Percentiles rank a stretch among this genome's conserved stretches.
Evolutionary conservation across 352 stramenopile species (phyloP).

Genomic region (Achlya hypogyna): DNA sequence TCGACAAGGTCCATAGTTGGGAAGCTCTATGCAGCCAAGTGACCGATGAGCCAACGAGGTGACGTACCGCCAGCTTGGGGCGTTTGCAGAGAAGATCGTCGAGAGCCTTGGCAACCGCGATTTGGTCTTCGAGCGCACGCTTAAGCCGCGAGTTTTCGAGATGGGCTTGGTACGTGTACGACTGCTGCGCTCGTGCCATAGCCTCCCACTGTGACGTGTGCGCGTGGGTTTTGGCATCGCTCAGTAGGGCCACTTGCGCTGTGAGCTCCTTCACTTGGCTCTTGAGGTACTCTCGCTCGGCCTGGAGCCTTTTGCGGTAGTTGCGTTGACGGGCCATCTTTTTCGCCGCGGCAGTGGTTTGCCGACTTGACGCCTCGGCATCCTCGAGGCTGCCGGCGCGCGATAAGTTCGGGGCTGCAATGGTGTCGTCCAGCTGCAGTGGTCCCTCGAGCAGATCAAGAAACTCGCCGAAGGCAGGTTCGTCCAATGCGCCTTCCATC

Average conservation of each 20-base stretch:
- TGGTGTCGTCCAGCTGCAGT: too few species aligned
- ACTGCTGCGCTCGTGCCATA: not conserved
- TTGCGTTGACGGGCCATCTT: not conserved
- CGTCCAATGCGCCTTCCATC: too few species aligned
- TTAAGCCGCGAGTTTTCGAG: conserved; percentile 14
- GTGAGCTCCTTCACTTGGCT: not conserved
- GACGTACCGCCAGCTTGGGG: conserved; percentile 1
- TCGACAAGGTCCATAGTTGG: not conserved
- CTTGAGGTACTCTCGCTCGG: conserved; percentile 4
- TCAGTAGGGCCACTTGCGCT: conserved; percentile 10
- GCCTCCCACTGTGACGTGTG: not conserved
- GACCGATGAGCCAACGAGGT: not conserved
- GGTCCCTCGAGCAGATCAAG: too few species aligned
- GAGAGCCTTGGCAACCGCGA: conserved; percentile 15
- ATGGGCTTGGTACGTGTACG: not conserved
- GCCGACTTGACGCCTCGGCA: too few species aligned
- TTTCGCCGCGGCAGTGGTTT: too few species aligned
- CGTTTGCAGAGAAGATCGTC: conserved; percentile 8
- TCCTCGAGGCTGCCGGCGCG: too few species aligned
- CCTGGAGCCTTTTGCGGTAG: conserved; percentile 7
- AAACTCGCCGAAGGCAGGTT: too few species aligned
- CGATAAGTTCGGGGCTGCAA: too few species aligned
- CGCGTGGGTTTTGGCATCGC: not conserved
- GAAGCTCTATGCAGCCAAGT: not conserved
- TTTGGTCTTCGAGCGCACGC: conserved; percentile 16